phyloP scores from a whole-genome alignment of 495 filamentous ascomycete species.

The Lasiosphaeriaceae sp. region DNA sequence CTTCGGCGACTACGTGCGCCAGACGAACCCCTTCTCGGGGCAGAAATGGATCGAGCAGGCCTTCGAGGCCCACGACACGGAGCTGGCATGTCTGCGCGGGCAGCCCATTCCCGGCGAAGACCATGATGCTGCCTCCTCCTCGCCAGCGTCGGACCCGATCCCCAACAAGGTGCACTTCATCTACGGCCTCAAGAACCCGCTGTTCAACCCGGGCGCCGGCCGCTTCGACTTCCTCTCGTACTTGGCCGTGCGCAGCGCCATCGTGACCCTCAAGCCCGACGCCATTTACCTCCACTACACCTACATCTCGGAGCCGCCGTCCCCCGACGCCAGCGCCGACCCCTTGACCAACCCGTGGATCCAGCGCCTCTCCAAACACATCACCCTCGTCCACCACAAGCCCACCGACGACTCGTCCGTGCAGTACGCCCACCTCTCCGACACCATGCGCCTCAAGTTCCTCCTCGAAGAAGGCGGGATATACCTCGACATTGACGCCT shows the following conservation, averaged over 20 bases:
- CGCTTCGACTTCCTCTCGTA: conserved; percentile 44
- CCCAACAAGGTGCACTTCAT: conserved; percentile 48
- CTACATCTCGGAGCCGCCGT: conserved; percentile 36
- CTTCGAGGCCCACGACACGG: conserved; percentile 30
- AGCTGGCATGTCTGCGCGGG: conserved; percentile 38
- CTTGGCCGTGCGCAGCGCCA: conserved; percentile 40
- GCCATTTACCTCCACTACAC: conserved; percentile 43
- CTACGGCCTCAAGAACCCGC: conserved; percentile 40
- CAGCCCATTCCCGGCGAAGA: conserved; percentile 14
- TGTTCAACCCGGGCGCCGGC: conserved; percentile 29
- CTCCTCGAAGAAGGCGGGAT: conserved; percentile 42
- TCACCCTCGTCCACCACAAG: conserved; percentile 41
- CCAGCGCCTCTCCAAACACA: conserved; percentile 30
- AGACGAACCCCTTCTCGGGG: conserved; percentile 39
- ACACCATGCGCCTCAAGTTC: conserved; percentile 40
- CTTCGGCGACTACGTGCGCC: conserved; percentile 33
- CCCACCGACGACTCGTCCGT: conserved; percentile 30
- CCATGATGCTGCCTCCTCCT: conserved; percentile 4
- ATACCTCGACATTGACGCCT: conserved; percentile 44
- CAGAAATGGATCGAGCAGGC: conserved; percentile 38
- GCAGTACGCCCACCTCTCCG: conserved; percentile 42
- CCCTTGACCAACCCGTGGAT: conserved; percentile 43
- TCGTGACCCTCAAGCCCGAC: conserved; percentile 40
- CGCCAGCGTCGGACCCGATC: conserved; percentile 32
- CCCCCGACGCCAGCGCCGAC: conserved; percentile 32